phyloP scores from a whole-genome alignment of 768 basidiomycete species.

The Rhizopogon vulgaris region DNA sequence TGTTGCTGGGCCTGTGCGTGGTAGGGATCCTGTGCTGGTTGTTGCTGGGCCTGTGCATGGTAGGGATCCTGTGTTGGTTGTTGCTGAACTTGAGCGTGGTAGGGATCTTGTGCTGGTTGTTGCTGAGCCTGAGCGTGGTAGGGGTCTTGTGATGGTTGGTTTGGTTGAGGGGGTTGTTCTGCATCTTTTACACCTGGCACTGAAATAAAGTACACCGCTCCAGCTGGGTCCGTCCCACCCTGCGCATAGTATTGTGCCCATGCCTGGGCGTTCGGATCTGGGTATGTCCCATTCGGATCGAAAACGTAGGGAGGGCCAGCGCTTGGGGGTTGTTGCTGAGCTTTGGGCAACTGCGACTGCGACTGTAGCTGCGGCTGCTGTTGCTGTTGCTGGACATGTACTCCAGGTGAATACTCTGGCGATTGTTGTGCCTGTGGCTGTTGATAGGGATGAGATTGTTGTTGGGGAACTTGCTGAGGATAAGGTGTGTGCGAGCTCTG shows the following conservation, averaged over 20 bases:
- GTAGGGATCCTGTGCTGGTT: neutral
- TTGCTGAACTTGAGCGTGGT: constrained; percentile 10
- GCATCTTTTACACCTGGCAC: constrained; percentile 67
- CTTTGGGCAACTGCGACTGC: constrained; percentile 5
- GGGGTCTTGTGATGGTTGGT: constrained; percentile 6
- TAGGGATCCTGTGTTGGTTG: neutral
- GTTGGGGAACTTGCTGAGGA: constrained; percentile 25
- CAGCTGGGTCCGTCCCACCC: constrained; percentile 68
- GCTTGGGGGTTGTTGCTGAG: constrained; percentile 22
- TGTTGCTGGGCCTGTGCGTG: constrained; percentile 10
- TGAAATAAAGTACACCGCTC: constrained; percentile 74
- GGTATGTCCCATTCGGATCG: constrained; percentile 61
- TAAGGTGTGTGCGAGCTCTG: constrained; percentile 27
- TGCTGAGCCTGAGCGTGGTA: constrained; percentile 1
- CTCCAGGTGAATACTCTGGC: neutral
- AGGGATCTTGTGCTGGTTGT: no score
- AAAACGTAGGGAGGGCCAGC: constrained; percentile 46
- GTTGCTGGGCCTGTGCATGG: constrained; percentile 10
- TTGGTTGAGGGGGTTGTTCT: constrained; percentile 6
- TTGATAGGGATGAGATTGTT: constrained; percentile 16
- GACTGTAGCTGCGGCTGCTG: constrained; percentile 11
- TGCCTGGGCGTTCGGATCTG: constrained; percentile 76
- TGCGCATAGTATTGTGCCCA: constrained; percentile 85
- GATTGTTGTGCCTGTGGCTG: constrained; percentile 26
- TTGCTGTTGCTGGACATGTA: constrained; percentile 15